A percentile compares a stretch with the other conserved stretches of the same genome.
Conservation (phyloP, 2,329 filamentous ascomycete species). For the Eutypa lata region DNA sequence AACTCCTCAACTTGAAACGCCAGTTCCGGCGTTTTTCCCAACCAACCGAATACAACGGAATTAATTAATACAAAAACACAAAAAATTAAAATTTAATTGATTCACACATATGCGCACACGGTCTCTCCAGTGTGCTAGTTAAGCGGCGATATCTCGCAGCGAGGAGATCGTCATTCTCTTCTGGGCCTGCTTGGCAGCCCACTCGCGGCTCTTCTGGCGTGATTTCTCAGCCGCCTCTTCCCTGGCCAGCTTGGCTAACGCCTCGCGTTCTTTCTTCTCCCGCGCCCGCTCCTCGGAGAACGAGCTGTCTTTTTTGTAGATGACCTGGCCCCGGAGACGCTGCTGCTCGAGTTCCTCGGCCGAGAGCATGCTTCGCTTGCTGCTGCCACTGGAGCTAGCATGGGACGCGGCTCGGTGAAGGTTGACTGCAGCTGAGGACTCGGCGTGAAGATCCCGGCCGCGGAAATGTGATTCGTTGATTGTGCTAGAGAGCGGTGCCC, state of each 20-base stretch:
- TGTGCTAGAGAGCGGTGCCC: conserved; percentile 27
- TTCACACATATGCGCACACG: not conserved
- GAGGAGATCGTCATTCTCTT: conserved; percentile 31
- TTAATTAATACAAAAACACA: not conserved
- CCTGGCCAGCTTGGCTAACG: conserved; percentile 50
- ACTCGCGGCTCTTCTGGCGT: conserved; percentile 56
- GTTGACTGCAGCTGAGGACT: conserved; percentile 9
- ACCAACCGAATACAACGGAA: no score
- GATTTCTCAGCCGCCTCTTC: conserved; percentile 61
- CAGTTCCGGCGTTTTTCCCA: no score
- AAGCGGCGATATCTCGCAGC: conserved; percentile 15
- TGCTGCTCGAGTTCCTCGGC: conserved; percentile 49
- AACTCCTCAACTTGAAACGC: no score
- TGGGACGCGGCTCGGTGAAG: conserved; percentile 33
- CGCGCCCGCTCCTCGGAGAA: conserved; percentile 45
- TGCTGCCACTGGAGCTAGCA: conserved; percentile 43
- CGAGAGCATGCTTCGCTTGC: conserved; percentile 47
- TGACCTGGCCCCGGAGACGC: conserved; percentile 50
- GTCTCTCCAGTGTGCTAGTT: not conserved
- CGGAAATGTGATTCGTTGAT: conserved; percentile 26
- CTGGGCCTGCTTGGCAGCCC: conserved; percentile 56
- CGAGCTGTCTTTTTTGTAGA: conserved; percentile 51
- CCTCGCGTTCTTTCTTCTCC: conserved; percentile 53
- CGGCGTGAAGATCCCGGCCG: conserved; percentile 20
- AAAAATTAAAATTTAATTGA: not conserved